These are phyloP conservation scores for Aspergillus caelatus DNA, from an alignment of 2,329 filamentous ascomycete genomes.

Conservation along the genomic window DNA sequence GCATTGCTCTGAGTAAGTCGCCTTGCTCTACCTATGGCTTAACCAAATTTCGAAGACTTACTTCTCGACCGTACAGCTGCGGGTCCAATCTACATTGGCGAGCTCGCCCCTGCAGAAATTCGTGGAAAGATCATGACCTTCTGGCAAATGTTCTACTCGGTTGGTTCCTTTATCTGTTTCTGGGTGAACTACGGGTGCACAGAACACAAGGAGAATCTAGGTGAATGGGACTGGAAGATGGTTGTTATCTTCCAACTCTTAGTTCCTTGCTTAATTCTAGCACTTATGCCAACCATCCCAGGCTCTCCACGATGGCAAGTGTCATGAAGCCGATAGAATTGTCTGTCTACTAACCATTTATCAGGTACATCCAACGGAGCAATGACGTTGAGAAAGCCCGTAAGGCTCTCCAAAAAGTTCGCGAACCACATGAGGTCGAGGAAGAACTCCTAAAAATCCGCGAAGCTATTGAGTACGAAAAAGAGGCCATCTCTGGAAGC, in stretches of 20 bases:
- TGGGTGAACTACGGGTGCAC: constrained; percentile 68
- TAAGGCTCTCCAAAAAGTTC: constrained; percentile 60
- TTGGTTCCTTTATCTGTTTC: constrained; percentile 67
- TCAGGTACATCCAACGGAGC: constrained; percentile 57
- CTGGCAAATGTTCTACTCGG: constrained; percentile 70
- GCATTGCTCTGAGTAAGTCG: constrained; percentile 62
- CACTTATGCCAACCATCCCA: constrained; percentile 66
- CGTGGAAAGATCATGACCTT: constrained; percentile 70
- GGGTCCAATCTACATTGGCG: constrained; percentile 72
- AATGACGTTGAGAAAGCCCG: constrained; percentile 64
- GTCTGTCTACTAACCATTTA: not conserved
- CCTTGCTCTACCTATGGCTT: not conserved
- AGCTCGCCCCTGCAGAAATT: constrained; percentile 66
- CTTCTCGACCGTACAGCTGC: constrained; percentile 46
- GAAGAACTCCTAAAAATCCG: constrained; percentile 67
- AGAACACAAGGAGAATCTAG: constrained; percentile 57
- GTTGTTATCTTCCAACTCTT: constrained; percentile 73
- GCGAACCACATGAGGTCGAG: constrained; percentile 68
- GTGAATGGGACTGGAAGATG: constrained; percentile 74
- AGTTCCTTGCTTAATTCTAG: constrained; percentile 65
- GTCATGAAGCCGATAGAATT: constrained; percentile 30
- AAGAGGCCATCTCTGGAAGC: constrained; percentile 65
- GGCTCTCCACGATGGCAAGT: constrained; percentile 67
- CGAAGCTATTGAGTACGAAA: constrained; percentile 71
- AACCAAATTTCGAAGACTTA: not conserved